phyloP scores from a whole-genome alignment of 345 rosid species.

The Eutrema heterophyllum region DNA sequence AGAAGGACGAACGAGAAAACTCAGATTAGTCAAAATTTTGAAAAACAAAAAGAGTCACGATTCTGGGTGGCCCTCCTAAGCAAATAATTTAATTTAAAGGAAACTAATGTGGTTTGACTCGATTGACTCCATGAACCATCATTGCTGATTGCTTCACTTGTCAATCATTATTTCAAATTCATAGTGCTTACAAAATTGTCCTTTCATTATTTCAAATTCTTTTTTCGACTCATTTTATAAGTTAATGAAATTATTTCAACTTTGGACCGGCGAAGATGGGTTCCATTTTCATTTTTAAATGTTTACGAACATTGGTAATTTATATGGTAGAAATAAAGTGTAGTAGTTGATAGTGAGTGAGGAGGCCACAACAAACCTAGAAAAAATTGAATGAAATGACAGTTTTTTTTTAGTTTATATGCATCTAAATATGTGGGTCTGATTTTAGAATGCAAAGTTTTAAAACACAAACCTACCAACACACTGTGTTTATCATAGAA shows the following conservation, averaged over 20 bases:
- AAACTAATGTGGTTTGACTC: neutral
- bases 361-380: neutral
- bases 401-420: neutral
- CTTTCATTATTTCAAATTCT: neutral
- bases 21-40: neutral
- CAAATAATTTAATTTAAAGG: neutral
- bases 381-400: neutral
- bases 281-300: neutral
- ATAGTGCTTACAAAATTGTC: neutral
- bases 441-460: neutral
- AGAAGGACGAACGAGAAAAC: too few species aligned
- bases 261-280: neutral
- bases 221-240: neutral
- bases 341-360: neutral
- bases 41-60: neutral
- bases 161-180: too few species aligned
- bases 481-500: neutral
- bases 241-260: neutral
- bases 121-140: neutral
- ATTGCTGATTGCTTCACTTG: neutral
- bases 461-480: conserved; percentile 1
- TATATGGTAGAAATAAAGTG: neutral
- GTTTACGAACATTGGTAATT: neutral
- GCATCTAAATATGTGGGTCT: neutral
- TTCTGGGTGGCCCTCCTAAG: neutral